A percentile compares a stretch with the other conserved stretches of the same genome.
Conservation (phyloP, 306 rosid species). For the Herpetospermum pedunculosum region DNA sequence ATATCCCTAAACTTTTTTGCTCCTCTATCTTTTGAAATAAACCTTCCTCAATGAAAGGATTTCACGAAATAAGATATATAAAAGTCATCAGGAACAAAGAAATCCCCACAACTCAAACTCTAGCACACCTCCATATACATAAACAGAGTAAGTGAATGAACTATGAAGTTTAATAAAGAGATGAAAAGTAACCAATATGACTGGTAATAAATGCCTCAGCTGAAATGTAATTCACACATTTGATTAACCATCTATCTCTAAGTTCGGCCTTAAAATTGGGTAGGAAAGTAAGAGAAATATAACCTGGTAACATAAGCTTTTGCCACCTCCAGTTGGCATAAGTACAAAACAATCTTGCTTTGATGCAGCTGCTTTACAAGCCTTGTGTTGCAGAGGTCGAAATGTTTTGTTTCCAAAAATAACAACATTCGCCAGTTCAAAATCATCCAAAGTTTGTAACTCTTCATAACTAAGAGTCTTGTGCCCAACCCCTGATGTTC, state of each 20-base stretch:
- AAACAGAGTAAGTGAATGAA: background rate
- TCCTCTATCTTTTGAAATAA: background rate
- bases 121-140: background rate
- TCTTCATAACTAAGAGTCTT: slow-evolving; percentile 50
- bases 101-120: background rate
- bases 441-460: slow-evolving; percentile 58
- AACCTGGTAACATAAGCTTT: slow-evolving; percentile 97
- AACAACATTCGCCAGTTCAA: slow-evolving; percentile 86
- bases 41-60: background rate
- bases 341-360: slow-evolving; percentile 80
- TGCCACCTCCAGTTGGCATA: slow-evolving; percentile 99
- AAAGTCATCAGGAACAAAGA: background rate
- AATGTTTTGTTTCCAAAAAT: slow-evolving; percentile 66
- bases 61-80: background rate
- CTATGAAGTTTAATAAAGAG: background rate
- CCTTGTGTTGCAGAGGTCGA: slow-evolving; percentile 87
- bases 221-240: background rate
- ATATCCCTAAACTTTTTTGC: background rate
- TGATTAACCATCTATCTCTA: background rate
- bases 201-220: background rate
- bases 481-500: slow-evolving; percentile 21
- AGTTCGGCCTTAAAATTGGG: background rate
- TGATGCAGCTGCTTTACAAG: slow-evolving; percentile 68
- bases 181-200: background rate
- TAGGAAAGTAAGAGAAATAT: slow-evolving; percentile 23